Conservation (phyloP, 345 rosid genomes). For the Arabis alpina region DNA sequence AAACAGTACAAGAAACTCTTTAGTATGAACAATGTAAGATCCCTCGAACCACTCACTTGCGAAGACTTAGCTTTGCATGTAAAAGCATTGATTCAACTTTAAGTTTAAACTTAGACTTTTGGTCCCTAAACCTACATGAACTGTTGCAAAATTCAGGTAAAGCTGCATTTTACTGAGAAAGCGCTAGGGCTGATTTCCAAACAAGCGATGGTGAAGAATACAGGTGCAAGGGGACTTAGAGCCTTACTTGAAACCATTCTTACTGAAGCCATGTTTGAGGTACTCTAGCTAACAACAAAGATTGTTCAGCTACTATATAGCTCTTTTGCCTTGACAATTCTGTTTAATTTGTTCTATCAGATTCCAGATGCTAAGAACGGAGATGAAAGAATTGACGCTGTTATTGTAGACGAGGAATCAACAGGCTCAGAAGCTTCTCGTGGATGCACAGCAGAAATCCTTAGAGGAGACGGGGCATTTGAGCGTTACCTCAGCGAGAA, state of each 20-base stretch:
- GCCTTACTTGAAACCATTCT: conserved; percentile 87
- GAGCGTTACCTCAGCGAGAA: conserved; percentile 57
- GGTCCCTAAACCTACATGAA: conserved; percentile 9
- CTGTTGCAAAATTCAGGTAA: conserved; percentile 62
- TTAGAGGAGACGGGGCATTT: conserved; percentile 77
- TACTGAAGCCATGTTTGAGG: conserved; percentile 98
- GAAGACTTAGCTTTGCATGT: conserved; percentile 15
- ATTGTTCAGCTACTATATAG: background rate
- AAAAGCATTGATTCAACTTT: background rate
- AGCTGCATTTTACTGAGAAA: conserved; percentile 78
- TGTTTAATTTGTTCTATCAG: conserved; percentile 50
- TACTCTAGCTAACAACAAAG: conserved; percentile 32
- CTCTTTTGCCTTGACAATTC: conserved; percentile 4
- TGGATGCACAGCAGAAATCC: conserved; percentile 78
- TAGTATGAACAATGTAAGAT: conserved; percentile 83
- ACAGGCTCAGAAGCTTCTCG: conserved; percentile 58
- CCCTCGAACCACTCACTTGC: conserved; percentile 30
- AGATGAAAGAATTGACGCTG: conserved; percentile 72
- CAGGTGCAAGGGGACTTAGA: conserved; percentile 95
- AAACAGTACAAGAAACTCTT: conserved; percentile 94
- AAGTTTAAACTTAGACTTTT: conserved; percentile 1
- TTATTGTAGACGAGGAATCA: conserved; percentile 80
- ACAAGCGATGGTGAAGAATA: conserved; percentile 88
- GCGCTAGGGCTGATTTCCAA: conserved; percentile 78
- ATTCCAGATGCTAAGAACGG: conserved; percentile 80